phyloP scores from a whole-genome alignment of 2,329 filamentous ascomycete genomes.

The Cladophialophora chaetospira region DNA sequence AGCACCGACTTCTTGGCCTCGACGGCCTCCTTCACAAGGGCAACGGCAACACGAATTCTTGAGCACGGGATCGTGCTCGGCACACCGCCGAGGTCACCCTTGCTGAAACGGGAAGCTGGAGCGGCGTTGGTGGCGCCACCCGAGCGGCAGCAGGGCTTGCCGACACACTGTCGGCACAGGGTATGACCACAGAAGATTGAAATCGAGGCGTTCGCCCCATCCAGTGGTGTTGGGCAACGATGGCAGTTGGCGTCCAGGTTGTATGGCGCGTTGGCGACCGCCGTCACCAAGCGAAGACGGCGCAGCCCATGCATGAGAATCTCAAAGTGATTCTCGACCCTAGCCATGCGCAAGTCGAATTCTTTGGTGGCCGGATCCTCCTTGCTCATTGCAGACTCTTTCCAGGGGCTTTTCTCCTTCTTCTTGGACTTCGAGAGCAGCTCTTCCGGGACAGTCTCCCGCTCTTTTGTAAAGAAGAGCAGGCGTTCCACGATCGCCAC shows the following conservation, averaged over 20 bases:
- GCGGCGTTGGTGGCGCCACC: background rate
- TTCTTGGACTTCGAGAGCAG: conserved; percentile 8
- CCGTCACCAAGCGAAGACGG: conserved; percentile 9
- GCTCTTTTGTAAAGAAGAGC: conserved; percentile 15
- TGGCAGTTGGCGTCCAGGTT: conserved; percentile 35
- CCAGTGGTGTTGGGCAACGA: conserved; percentile 36
- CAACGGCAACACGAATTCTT: conserved; percentile 52
- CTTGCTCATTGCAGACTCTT: background rate
- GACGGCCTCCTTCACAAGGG: conserved; percentile 46
- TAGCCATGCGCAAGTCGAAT: conserved; percentile 11
- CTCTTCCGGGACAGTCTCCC: background rate
- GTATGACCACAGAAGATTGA: conserved; percentile 56
- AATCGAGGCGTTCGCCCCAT: conserved; percentile 42
- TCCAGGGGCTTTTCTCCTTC: background rate
- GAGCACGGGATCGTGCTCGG: conserved; percentile 38
- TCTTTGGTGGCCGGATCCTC: conserved; percentile 8
- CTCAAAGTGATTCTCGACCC: conserved; percentile 2
- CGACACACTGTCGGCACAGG: conserved; percentile 1
- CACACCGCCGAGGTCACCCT: background rate
- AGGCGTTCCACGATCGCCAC: conserved; percentile 15
- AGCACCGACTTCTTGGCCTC: conserved; percentile 52
- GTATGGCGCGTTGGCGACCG: background rate
- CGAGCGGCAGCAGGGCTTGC: conserved; percentile 10
- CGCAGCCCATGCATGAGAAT: conserved; percentile 11
- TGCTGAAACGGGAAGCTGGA: conserved; percentile 7